Evolutionary conservation across 805 yeast species (phyloP).

Genomic region (Candida ovalis): DNA sequence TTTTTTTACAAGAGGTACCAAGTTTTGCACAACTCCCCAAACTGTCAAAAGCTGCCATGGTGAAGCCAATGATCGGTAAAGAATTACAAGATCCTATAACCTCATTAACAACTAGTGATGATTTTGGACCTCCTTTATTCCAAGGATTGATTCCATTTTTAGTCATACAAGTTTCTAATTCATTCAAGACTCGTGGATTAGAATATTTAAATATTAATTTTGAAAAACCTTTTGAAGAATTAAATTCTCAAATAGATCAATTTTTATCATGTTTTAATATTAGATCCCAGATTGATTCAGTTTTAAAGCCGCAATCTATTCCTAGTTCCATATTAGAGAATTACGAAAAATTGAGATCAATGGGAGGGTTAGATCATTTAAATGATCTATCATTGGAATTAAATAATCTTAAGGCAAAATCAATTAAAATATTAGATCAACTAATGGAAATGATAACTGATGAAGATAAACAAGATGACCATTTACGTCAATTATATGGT

Average conservation of each 20-base stretch:
- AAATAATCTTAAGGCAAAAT: constrained; percentile 37
- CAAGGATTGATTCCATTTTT: constrained; percentile 61
- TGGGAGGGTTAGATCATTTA: constrained; percentile 49
- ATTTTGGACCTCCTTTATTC: constrained; percentile 40
- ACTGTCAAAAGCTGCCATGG: constrained; percentile 52
- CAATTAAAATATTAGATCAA: constrained; percentile 40
- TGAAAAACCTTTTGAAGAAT: constrained; percentile 43
- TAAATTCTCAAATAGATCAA: constrained; percentile 41
- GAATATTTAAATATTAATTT: constrained; percentile 43
- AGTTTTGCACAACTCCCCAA: constrained; percentile 32
- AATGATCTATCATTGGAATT: constrained; percentile 43
- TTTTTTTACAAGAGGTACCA: constrained; percentile 69
- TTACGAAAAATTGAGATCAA: constrained; percentile 46
- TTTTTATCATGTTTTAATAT: constrained; percentile 47
- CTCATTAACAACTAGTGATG: constrained; percentile 21
- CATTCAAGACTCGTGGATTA: constrained; percentile 64
- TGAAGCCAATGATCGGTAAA: constrained; percentile 36
- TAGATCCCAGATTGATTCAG: constrained; percentile 59
- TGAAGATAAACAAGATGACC: constrained; percentile 55
- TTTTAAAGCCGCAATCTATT: constrained; percentile 51
- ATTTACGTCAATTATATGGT: constrained; percentile 50
- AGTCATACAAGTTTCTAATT: constrained; percentile 61
- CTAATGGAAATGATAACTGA: constrained; percentile 42
- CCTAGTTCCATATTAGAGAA: constrained; percentile 58
- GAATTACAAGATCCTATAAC: constrained; percentile 34